phyloP scores from a whole-genome alignment of 768 basidiomycete genomes.

The Mycena floridula region DNA sequence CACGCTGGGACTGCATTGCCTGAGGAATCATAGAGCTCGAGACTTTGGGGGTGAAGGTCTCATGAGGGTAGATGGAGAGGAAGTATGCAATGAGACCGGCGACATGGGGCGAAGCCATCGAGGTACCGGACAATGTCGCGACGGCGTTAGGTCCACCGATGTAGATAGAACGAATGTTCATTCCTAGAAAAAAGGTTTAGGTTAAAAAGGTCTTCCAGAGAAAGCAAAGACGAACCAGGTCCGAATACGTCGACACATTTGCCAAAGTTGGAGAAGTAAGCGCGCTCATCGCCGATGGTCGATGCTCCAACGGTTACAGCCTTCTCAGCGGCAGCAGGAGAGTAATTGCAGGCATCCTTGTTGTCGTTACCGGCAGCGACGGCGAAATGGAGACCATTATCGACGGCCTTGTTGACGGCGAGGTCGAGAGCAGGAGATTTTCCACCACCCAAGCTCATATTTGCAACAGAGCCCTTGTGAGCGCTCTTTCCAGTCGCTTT shows the following conservation, averaged over 20 bases:
- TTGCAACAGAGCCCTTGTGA: conserved; percentile 93
- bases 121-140: conserved; percentile 82
- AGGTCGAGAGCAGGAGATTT: conserved; percentile 82
- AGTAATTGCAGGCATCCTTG: conserved; percentile 87
- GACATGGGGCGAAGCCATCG: conserved; percentile 92
- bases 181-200: conserved; percentile 27
- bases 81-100: conserved; percentile 90
- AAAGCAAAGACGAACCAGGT: conserved; percentile 44
- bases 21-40: conserved; percentile 28
- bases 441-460: conserved; percentile 97
- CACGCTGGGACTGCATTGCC: conserved; percentile 25
- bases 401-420: conserved; percentile 81
- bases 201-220: conserved; percentile 1
- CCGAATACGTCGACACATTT: conserved; percentile 89
- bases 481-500: conserved; percentile 68
- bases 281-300: conserved; percentile 73
- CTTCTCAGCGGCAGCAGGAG: conserved; percentile 83
- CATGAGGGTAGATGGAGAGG: conserved; percentile 78
- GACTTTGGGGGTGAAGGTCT: conserved; percentile 50
- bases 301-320: conserved; percentile 95
- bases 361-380: conserved; percentile 94
- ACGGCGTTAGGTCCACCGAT: conserved; percentile 54
- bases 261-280: conserved; percentile 92
- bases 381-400: conserved; percentile 86
- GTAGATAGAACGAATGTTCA: conserved; percentile 90